Evolutionary conservation across 2,329 filamentous ascomycete species (phyloP).

Genomic region (Corniculantispora saksenae): DNA sequence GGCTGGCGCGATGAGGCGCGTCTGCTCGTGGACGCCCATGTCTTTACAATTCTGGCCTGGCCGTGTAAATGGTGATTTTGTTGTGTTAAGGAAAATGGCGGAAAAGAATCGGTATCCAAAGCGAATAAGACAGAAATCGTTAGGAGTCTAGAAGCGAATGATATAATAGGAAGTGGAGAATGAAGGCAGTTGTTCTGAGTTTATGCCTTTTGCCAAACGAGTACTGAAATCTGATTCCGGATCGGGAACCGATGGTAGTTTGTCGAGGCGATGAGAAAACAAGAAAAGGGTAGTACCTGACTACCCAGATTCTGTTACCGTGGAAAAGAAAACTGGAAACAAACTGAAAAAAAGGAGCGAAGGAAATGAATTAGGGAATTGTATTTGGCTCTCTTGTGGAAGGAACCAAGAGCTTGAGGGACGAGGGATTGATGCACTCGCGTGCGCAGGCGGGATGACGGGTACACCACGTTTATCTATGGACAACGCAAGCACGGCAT

Average conservation of each 20-base stretch:
- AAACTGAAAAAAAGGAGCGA: neutral
- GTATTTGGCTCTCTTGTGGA: neutral
- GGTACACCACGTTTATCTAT: neutral
- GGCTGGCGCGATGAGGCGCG: conserved; percentile 21
- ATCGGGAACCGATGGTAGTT: neutral
- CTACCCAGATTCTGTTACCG: neutral
- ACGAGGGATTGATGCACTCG: neutral
- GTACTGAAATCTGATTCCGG: neutral
- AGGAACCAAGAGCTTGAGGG: neutral
- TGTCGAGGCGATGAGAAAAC: neutral
- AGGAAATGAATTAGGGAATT: neutral
- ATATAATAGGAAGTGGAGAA: neutral
- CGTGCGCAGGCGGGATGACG: neutral
- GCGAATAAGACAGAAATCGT: conserved; percentile 8
- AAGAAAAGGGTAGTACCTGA: neutral
- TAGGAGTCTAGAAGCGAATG: neutral
- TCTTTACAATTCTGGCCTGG: neutral
- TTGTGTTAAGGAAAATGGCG: neutral
- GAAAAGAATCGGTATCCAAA: conserved; percentile 20
- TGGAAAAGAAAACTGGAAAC: neutral
- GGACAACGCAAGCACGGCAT: neutral
- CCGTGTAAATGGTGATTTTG: neutral
- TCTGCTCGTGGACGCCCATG: conserved; percentile 22
- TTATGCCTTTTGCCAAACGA: neutral
- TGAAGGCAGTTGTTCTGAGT: neutral